Conservation (phyloP, 345 rosid genomes). For the Salix dunnii region DNA sequence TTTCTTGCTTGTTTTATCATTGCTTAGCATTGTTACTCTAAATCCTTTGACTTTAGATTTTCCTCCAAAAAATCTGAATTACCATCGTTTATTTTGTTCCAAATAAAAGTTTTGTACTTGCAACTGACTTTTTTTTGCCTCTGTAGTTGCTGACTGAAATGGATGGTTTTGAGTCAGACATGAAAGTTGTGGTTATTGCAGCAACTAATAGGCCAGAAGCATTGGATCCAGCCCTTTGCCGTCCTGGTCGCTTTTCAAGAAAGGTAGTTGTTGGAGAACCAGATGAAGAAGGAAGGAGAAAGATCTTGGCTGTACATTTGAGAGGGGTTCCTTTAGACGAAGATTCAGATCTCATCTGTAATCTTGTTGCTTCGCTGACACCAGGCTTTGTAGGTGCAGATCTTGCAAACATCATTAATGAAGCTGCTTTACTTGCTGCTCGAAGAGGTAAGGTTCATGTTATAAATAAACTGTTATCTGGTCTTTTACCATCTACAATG, state of each 20-base stretch:
- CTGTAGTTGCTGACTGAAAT: slow-evolving; percentile 92
- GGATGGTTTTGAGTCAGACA: slow-evolving; percentile 92
- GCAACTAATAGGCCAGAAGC: slow-evolving; percentile 97
- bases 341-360: slow-evolving; percentile 59
- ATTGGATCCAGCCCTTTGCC: slow-evolving; percentile 87
- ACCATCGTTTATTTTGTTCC: not conserved
- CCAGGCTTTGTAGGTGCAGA: slow-evolving; percentile 95
- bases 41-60: not conserved
- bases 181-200: slow-evolving; percentile 80
- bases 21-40: not conserved
- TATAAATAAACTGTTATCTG: not conserved
- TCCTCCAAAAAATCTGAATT: not conserved
- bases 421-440: slow-evolving; percentile 95
- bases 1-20: not conserved
- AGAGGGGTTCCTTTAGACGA: slow-evolving; percentile 86
- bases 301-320: slow-evolving; percentile 80
- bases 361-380: slow-evolving; percentile 81
- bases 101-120: not conserved
- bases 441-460: slow-evolving; percentile 60
- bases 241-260: slow-evolving; percentile 96
- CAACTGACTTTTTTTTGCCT: slow-evolving; percentile 6
- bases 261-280: slow-evolving; percentile 91
- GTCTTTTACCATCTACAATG: not conserved
- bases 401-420: slow-evolving; percentile 90
- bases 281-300: slow-evolving; percentile 83